A percentile compares a stretch with the other conserved stretches of the same genome.
Evolutionary conservation across 2,329 filamentous ascomycete species (phyloP).

Genomic region (Xylariaceae sp.): DNA sequence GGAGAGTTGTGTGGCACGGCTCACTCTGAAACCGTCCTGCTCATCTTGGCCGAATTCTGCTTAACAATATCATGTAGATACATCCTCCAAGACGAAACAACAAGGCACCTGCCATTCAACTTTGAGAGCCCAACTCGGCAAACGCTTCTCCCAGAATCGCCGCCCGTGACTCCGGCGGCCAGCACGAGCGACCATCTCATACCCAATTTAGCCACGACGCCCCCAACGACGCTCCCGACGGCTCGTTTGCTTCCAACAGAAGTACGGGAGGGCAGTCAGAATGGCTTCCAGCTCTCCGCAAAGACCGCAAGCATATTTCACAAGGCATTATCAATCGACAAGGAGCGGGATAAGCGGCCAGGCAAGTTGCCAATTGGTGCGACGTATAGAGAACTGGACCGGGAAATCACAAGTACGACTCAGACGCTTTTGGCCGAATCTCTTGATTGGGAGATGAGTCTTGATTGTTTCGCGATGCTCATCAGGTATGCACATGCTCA

Average conservation of each 20-base stretch:
- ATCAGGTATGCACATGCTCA: slow-evolving; percentile 24
- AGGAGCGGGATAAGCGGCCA: slow-evolving; percentile 23
- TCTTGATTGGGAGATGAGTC: slow-evolving; percentile 30
- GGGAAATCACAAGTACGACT: slow-evolving; percentile 29
- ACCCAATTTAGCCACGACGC: slow-evolving; percentile 2
- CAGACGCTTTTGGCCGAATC: slow-evolving; percentile 25
- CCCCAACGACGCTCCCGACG: slow-evolving; percentile 17
- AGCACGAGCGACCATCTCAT: slow-evolving; percentile 1
- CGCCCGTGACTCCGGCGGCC: slow-evolving; percentile 17
- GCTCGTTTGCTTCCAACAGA: slow-evolving; percentile 24
- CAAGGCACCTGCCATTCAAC: slow-evolving; percentile 31
- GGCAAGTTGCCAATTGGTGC: slow-evolving; percentile 27
- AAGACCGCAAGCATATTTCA: slow-evolving; percentile 32
- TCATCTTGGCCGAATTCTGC: background rate
- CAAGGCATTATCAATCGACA: slow-evolving; percentile 29
- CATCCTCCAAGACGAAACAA: slow-evolving; percentile 31
- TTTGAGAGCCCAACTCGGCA: slow-evolving; percentile 28
- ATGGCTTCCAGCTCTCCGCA: slow-evolving; percentile 32
- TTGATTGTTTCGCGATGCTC: slow-evolving; percentile 36
- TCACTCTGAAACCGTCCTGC: background rate
- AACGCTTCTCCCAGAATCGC: slow-evolving; percentile 31
- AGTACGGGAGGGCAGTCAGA: slow-evolving; percentile 21
- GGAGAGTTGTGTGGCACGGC: background rate
- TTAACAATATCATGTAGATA: slow-evolving; percentile 24
- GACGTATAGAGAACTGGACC: slow-evolving; percentile 28